Evolutionary conservation across 495 filamentous ascomycete species (phyloP).

Genomic region (Trichodelitschia bisporula): DNA sequence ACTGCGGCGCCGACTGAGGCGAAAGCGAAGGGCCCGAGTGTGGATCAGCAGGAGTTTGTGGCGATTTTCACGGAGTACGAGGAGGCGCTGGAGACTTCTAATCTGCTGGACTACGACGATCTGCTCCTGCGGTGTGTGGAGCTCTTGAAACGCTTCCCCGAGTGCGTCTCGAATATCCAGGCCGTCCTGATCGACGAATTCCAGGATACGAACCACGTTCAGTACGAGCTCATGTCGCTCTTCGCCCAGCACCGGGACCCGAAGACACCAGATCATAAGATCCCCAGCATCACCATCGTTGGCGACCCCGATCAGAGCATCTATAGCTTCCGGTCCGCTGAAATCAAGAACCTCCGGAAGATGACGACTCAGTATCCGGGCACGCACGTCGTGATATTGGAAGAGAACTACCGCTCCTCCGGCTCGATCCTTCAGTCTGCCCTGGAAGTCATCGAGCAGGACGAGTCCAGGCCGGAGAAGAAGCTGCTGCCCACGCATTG

Average conservation of each 20-base stretch:
- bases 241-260: slow-evolving; percentile 31
- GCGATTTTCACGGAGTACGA: slow-evolving; percentile 62
- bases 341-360: slow-evolving; percentile 66
- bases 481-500: slow-evolving; percentile 56
- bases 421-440: slow-evolving; percentile 68
- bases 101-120: slow-evolving; percentile 89
- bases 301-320: slow-evolving; percentile 98
- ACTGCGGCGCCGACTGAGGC: slow-evolving; percentile 25
- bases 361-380: slow-evolving; percentile 55
- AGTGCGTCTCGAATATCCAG: slow-evolving; percentile 80
- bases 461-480: slow-evolving; percentile 54
- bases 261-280: no score
- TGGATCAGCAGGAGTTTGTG: slow-evolving; percentile 50
- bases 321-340: slow-evolving; percentile 91
- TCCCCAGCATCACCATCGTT: slow-evolving; percentile 67
- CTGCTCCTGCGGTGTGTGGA: slow-evolving; percentile 66
- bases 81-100: slow-evolving; percentile 41
- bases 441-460: slow-evolving; percentile 77
- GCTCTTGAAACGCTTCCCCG: slow-evolving; percentile 47
- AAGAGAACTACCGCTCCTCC: slow-evolving; percentile 90
- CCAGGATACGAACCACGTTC: slow-evolving; percentile 87
- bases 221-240: slow-evolving; percentile 86
- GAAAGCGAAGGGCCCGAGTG: slow-evolving; percentile 19
- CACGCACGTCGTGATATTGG: slow-evolving; percentile 62
- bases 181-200: slow-evolving; percentile 93